Conservation (phyloP, 108 stramenopile species). For the Craspedostauros australis region DNA sequence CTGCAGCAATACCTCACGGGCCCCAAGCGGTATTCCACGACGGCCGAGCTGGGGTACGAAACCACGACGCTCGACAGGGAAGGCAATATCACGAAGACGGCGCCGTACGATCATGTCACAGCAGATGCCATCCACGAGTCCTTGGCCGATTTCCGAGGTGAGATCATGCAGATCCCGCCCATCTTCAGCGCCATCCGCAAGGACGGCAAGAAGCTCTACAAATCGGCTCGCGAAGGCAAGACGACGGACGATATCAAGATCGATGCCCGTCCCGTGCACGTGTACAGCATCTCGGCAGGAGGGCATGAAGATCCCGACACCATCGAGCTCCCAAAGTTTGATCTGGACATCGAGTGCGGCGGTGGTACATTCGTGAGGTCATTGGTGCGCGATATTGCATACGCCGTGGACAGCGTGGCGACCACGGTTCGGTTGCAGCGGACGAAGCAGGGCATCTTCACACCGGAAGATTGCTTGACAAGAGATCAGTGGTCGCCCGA, state of each 20-base stretch:
- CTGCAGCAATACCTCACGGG: slow-evolving; percentile 61
- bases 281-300: slow-evolving; percentile 23
- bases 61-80: slow-evolving; percentile 66
- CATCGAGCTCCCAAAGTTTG: slow-evolving; percentile 53
- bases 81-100: slow-evolving; percentile 51
- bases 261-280: slow-evolving; percentile 38
- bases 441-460: slow-evolving; percentile 82
- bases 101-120: slow-evolving; percentile 53
- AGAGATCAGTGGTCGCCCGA: slow-evolving; percentile 52
- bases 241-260: slow-evolving; percentile 49
- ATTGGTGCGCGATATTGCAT: slow-evolving; percentile 80
- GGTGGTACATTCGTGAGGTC: slow-evolving; percentile 90
- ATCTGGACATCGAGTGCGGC: slow-evolving; percentile 74
- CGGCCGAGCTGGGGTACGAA: slow-evolving; percentile 66
- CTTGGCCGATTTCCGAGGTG: slow-evolving; percentile 57
- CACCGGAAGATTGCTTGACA: slow-evolving; percentile 46
- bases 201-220: slow-evolving; percentile 79
- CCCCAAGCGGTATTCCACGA: slow-evolving; percentile 72
- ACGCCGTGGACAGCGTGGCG: slow-evolving; percentile 60
- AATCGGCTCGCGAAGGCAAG: slow-evolving; percentile 59
- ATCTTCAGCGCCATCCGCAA: slow-evolving; percentile 64
- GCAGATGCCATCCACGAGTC: slow-evolving; percentile 28
- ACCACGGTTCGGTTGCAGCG: slow-evolving; percentile 82
- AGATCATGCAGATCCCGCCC: slow-evolving; percentile 86
- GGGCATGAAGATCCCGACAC: neutral